Base-by-base conservation (phyloP, 768 basidiomycete genomes). In the Kwoniella botswanensis region DNA sequence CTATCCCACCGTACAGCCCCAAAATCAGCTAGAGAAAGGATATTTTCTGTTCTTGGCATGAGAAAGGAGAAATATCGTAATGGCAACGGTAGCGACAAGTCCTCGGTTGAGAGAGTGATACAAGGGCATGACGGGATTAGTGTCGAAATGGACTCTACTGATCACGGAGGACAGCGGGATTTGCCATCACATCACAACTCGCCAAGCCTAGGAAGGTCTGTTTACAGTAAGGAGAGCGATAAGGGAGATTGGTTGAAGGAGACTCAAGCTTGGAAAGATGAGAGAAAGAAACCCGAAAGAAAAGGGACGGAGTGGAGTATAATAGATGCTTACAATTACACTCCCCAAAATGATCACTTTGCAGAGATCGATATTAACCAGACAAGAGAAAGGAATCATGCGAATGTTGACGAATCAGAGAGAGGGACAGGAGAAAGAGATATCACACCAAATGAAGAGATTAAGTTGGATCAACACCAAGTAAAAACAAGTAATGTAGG, bases 221-320 rank as follows among this genome's bases (percentile, higher is more conserved):
- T 35, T 35, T 6, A 35, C 7, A 13, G 53, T 26, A 52, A 24
- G 50, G 29, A 41, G 13, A 18, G 29, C 26, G 62, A 3, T 17
- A 52, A 63, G 50, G 41, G 18, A 15, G 46, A 50, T 50, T 50
- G 46, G 46, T 41, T 41, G 22, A 18, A 64, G 35, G 9, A 35
- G 41, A 42, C 65, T 35, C 18, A 55, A 4, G 4, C 9, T 17
- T 56, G 54, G 65, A 42, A 57, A 43, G 29, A 42, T 15, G 22
- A 6, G 6, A 56, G 42, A 15, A n/a, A 43, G 55, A 35, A 42
- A 26, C 67, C 67, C 2, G 61, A 59, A 24, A 57, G 57, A 10
- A 63, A 70, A 41, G 68, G 58, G 11, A 54, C 35, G 11, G 65
- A 67, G 24, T 64, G 22, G 41, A 56, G 65, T 56, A 70, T 65